These are phyloP conservation scores for Lachancea lanzarotensis DNA, from an alignment of 805 yeast genomes.

Conservation along the genomic window DNA sequence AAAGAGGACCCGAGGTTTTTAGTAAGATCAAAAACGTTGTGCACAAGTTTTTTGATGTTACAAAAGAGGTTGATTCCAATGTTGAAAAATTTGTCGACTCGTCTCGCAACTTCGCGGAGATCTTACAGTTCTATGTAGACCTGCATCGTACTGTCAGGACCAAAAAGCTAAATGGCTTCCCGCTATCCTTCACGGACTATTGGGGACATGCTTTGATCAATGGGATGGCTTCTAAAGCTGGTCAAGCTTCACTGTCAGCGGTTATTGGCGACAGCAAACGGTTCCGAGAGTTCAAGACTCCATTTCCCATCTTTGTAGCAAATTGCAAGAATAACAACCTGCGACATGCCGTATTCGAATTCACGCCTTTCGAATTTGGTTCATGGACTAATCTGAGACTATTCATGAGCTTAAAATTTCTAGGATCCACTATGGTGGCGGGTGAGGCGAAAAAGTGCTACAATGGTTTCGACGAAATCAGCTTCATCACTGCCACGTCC, in stretches of 20 bases:
- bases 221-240: slow-evolving; percentile 28
- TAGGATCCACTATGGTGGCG: slow-evolving; percentile 43
- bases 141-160: slow-evolving; percentile 49
- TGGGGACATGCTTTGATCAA: slow-evolving; percentile 60
- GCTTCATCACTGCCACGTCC: slow-evolving; percentile 56
- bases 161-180: slow-evolving; percentile 48
- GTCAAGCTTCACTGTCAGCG: slow-evolving; percentile 36
- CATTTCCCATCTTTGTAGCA: slow-evolving; percentile 47
- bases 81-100: slow-evolving; percentile 17
- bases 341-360: slow-evolving; percentile 41
- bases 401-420: slow-evolving; percentile 44
- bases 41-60: slow-evolving; percentile 10
- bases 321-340: slow-evolving; percentile 35
- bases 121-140: slow-evolving; percentile 43
- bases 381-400: slow-evolving; percentile 52
- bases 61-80: slow-evolving; percentile 12
- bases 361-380: slow-evolving; percentile 62
- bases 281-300: slow-evolving; percentile 36
- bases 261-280: slow-evolving; percentile 19
- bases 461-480: slow-evolving; percentile 50
- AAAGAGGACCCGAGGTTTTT: slow-evolving; percentile 14
- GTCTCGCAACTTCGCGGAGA: slow-evolving; percentile 27
- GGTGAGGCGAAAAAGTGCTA: slow-evolving; percentile 43
- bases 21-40: slow-evolving; percentile 12
- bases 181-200: slow-evolving; percentile 56